A percentile compares a stretch with the other conserved stretches of the same genome.
phyloP scores from a whole-genome alignment of 371 early-diverging fungal species.

The Mortierella sp. region DNA sequence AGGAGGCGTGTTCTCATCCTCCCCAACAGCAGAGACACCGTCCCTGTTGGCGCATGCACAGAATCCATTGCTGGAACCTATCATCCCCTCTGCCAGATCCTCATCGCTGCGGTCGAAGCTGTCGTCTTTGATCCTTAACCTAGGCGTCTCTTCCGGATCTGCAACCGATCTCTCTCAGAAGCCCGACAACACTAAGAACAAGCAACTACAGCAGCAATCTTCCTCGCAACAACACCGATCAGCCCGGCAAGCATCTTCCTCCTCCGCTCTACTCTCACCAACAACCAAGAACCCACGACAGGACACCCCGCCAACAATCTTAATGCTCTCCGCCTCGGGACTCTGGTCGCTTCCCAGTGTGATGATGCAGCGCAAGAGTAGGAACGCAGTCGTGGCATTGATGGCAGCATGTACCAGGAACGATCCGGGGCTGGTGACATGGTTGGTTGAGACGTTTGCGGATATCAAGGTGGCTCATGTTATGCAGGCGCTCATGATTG shows the following conservation, averaged over 20 bases:
- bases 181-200: not conserved
- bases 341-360: slow-evolving; percentile 32
- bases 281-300: not conserved
- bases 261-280: not conserved
- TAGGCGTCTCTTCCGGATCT: not conserved
- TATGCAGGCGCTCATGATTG: slow-evolving; percentile 51
- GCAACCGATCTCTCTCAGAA: not conserved
- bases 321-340: slow-evolving; percentile 36
- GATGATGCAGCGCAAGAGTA: slow-evolving; percentile 50
- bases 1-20: not conserved
- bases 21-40: not conserved
- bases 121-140: slow-evolving; percentile 14
- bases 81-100: slow-evolving; percentile 27
- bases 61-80: slow-evolving; percentile 1
- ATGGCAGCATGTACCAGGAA: slow-evolving; percentile 50
- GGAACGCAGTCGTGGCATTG: slow-evolving; percentile 48
- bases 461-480: slow-evolving; percentile 51
- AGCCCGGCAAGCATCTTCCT: not conserved
- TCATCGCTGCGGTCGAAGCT: slow-evolving; percentile 22
- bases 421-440: slow-evolving; percentile 40
- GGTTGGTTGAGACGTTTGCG: slow-evolving; percentile 47
- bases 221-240: not conserved
- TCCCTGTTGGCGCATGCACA: not conserved
- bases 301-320: not conserved
- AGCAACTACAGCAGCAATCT: slow-evolving; percentile 2